phyloP scores from a whole-genome alignment of 306 rosid species.

The Vigna unguiculata region DNA sequence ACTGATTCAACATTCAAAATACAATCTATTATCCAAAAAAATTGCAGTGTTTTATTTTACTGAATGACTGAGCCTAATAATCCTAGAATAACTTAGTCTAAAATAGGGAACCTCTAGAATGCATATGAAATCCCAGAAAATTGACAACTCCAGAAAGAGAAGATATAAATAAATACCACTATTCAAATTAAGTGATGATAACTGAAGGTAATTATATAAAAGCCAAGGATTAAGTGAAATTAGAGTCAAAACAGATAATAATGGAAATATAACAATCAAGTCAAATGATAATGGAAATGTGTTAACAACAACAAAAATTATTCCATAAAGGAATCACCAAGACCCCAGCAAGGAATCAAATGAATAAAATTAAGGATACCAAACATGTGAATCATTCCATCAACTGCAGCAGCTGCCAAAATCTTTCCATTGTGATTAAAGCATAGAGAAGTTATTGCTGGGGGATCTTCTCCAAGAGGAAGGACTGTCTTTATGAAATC shows the following conservation, averaged over 20 bases:
- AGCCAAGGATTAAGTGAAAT: background rate
- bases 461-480: conserved; percentile 98
- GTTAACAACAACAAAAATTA: background rate
- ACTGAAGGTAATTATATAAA: background rate
- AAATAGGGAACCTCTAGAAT: conserved; percentile 29
- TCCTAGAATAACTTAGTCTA: background rate
- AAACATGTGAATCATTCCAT: conserved; percentile 99
- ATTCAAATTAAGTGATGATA: background rate
- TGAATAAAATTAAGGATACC: conserved; percentile 78
- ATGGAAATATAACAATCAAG: background rate
- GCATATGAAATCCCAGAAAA: conserved; percentile 28
- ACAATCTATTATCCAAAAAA: background rate
- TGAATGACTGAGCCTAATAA: conserved; percentile 19
- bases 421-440: conserved; percentile 98
- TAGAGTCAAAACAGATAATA: background rate
- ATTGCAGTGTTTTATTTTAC: conserved; percentile 32
- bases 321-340: background rate
- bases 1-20: conserved; percentile 1
- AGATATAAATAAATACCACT: conserved; percentile 2
- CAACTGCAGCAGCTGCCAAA: conserved; percentile 92
- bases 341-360: conserved; percentile 25
- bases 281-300: background rate
- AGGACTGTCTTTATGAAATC: conserved; percentile 90
- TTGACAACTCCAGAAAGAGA: background rate
- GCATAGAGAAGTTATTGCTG: conserved; percentile 93